phyloP scores from a whole-genome alignment of 768 basidiomycete species.

The Phanerochaete carnosa region DNA sequence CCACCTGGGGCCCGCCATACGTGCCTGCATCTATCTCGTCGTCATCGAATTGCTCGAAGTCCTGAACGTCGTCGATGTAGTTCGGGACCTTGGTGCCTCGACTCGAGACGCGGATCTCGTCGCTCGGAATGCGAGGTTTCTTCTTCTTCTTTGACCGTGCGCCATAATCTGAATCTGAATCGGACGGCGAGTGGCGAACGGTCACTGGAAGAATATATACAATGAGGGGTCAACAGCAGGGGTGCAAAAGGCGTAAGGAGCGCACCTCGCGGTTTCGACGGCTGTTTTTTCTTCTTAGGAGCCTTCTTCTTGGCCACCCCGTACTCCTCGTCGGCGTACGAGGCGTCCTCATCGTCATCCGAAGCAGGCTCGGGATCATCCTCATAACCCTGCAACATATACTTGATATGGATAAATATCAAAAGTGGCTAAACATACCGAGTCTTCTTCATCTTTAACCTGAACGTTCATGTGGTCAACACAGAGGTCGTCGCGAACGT shows the following conservation, averaged over 20 bases:
- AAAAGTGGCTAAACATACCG: conserved; percentile 41
- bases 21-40: conserved; percentile 54
- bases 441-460: conserved; percentile 38
- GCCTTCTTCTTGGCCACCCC: conserved; percentile 62
- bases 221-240: conserved; percentile 3
- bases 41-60: conserved; percentile 78
- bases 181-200: conserved; percentile 56
- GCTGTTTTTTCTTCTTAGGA: conserved; percentile 65
- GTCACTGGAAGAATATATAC: not conserved
- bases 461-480: conserved; percentile 19
- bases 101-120: conserved; percentile 75
- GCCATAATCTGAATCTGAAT: conserved; percentile 87
- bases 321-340: conserved; percentile 77
- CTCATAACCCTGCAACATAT: conserved; percentile 50
- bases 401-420: conserved; percentile 19
- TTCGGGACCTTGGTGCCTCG: conserved; percentile 81
- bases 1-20: conserved; percentile 35
- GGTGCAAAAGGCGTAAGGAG: conserved; percentile 25
- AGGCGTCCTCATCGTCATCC: conserved; percentile 66
- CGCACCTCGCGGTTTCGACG: conserved; percentile 59
- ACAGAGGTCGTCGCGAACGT: conserved; percentile 8
- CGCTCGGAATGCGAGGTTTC: conserved; percentile 48
- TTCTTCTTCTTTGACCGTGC: conserved; percentile 87
- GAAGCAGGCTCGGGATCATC: conserved; percentile 51
- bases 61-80: conserved; percentile 66